Evolutionary conservation across 495 filamentous ascomycete species (phyloP), one percentile per base, ranked within the genome.

Genomic region (Sporormia fimetaria): DNA sequence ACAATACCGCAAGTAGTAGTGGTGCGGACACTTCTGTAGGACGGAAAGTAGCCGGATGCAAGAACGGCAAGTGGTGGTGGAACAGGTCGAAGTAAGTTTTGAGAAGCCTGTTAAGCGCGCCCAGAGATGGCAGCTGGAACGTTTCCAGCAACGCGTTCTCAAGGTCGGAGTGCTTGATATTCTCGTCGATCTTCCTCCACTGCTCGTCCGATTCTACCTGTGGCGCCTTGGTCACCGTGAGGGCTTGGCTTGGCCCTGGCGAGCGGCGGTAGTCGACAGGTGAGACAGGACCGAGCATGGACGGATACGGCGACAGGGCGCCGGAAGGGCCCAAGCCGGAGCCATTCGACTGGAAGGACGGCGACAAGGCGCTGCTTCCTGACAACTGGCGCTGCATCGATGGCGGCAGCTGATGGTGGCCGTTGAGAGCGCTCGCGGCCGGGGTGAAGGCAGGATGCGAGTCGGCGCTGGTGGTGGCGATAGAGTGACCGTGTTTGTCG

Each of bases 51-150:
- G 84, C 80, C 37, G 87, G 86, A 59, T 96, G 90, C 55, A 98
- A 66, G 73, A 98, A 96, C 1, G 90, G 90, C 47, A 98, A 67
- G 57, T 98, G 90, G 47, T 90, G 92, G 58, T 98, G 90, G 63
- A 96, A 96, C 55, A 94, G 67, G 53, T 83, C 86, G 64, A 95
- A 98, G 70, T 98, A 98, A 2, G 87, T 94, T 14, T 87, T 78
- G 25, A 96, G 68, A 57, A 88, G 94, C 51, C 83, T 73, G 63
- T 98, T 96, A 52, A 96, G 60, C 12, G 80, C 79, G 16, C 69
- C 63, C 32, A 81, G 70, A 53, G 67, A 75, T 7, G 90, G 92
- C 16, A 94, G 72, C 51, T 86, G 82, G 71, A 98, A 95, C 46
- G 77, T 83, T 27, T 86, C 83, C 10, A 85, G 77, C 36, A 94